Evolutionary conservation across 106 monocot species (phyloP).

Genomic region (Dactylorhiza incarnata): DNA sequence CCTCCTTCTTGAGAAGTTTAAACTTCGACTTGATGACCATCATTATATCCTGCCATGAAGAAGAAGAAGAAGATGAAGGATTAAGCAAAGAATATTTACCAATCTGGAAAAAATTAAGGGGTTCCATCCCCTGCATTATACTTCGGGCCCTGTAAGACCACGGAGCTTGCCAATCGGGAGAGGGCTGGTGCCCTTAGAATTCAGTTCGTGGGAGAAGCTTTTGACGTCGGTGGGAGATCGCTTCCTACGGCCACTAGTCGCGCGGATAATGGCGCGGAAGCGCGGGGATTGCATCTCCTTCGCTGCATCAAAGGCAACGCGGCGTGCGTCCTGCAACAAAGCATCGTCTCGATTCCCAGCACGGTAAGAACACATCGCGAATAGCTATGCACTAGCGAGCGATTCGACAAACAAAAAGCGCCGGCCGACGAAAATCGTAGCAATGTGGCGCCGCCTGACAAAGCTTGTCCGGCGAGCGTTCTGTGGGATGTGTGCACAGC

Average conservation of each 20-base stretch:
- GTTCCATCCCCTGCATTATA: conserved; percentile 2
- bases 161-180: conserved; percentile 47
- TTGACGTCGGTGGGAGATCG: conserved; percentile 47
- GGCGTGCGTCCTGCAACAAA: conserved; percentile 15
- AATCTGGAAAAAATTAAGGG: background rate
- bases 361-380: too few relatives aligned
- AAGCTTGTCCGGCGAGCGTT: too few relatives aligned
- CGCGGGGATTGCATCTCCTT: conserved; percentile 92
- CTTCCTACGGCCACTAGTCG: conserved; percentile 75
- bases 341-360: background rate
- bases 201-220: conserved; percentile 94
- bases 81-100: background rate
- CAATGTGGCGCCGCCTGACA: too few relatives aligned
- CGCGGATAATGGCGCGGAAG: conserved; percentile 83
- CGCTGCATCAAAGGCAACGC: conserved; percentile 41
- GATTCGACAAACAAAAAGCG: too few relatives aligned
- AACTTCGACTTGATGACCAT: conserved; percentile 53
- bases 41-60: conserved; percentile 48
- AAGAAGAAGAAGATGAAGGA: background rate
- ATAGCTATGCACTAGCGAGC: too few relatives aligned
- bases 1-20: conserved; percentile 65
- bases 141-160: conserved; percentile 30
- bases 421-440: too few relatives aligned
- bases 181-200: conserved; percentile 25
- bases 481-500: too few relatives aligned